These are phyloP conservation scores for Lichenothelia convexa DNA, from an alignment of 495 filamentous ascomycete species.

Conservation along the genomic window DNA sequence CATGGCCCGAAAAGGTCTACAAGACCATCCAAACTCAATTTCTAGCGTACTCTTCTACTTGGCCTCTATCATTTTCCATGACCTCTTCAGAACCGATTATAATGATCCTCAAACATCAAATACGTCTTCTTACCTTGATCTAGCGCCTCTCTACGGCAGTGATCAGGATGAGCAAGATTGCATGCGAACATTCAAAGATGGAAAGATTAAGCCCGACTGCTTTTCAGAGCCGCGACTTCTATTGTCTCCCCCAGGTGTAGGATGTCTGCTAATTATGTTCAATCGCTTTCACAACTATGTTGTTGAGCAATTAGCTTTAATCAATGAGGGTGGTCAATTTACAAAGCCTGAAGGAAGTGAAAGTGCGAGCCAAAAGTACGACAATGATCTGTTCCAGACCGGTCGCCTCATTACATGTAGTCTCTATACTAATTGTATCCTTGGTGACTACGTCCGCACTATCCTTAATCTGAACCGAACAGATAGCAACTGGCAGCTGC, in stretches of 20 bases:
- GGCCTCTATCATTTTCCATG: slow-evolving; percentile 78
- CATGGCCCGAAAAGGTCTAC: slow-evolving; percentile 41
- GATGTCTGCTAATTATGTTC: slow-evolving; percentile 47
- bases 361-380: no score
- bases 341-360: slow-evolving; percentile 24
- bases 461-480: slow-evolving; percentile 24
- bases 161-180: slow-evolving; percentile 50
- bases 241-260: slow-evolving; percentile 72
- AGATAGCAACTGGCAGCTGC: slow-evolving; percentile 22
- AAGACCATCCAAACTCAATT: slow-evolving; percentile 58
- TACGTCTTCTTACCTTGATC: slow-evolving; percentile 72
- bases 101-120: slow-evolving; percentile 37
- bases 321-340: slow-evolving; percentile 43
- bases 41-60: slow-evolving; percentile 82
- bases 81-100: slow-evolving; percentile 47
- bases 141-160: slow-evolving; percentile 73
- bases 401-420: slow-evolving; percentile 23
- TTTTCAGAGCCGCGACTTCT: slow-evolving; percentile 62
- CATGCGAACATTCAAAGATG: slow-evolving; percentile 63
- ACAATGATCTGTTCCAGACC: slow-evolving; percentile 25
- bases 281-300: slow-evolving; percentile 32
- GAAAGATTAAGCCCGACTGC: slow-evolving; percentile 66
- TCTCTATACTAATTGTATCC: slow-evolving; percentile 24
- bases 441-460: slow-evolving; percentile 25
- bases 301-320: slow-evolving; percentile 32